phyloP scores from a whole-genome alignment of 495 filamentous ascomycete species.

The Neurospora sp. region DNA sequence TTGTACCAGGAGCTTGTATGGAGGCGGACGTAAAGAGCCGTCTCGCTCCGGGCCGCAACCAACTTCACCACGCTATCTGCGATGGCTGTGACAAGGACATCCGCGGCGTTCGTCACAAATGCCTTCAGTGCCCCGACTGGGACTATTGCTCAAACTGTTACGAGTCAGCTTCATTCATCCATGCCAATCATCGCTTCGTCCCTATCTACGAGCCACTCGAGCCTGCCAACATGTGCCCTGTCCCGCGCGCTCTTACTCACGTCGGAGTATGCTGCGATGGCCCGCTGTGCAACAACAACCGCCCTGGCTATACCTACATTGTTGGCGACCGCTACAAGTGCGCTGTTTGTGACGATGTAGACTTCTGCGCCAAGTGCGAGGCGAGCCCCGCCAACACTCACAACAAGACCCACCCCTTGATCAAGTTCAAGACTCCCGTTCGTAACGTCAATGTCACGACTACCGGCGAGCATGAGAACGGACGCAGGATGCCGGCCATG shows the following conservation, averaged over 20 bases:
- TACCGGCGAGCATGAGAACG: slow-evolving; percentile 60
- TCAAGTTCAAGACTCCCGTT: slow-evolving; percentile 94
- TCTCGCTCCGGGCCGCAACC: slow-evolving; percentile 71
- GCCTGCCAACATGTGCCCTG: slow-evolving; percentile 27
- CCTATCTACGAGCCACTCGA: slow-evolving; percentile 72
- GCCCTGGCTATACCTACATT: slow-evolving; percentile 49
- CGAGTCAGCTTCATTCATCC: slow-evolving; percentile 50
- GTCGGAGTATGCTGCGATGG: slow-evolving; percentile 91
- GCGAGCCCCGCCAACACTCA: slow-evolving; percentile 73
- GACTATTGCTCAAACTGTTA: slow-evolving; percentile 85
- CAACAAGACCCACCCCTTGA: slow-evolving; percentile 88
- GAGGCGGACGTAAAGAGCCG: slow-evolving; percentile 48
- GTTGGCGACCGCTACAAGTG: slow-evolving; percentile 89
- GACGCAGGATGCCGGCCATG: slow-evolving; percentile 49
- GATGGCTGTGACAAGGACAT: slow-evolving; percentile 92
- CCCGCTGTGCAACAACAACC: slow-evolving; percentile 58
- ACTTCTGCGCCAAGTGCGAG: slow-evolving; percentile 94
- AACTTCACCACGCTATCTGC: slow-evolving; percentile 78
- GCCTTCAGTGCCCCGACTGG: slow-evolving; percentile 93
- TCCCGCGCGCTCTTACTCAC: slow-evolving; percentile 41
- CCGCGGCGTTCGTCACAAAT: slow-evolving; percentile 90
- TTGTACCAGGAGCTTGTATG: slow-evolving; percentile 45
- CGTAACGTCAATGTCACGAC: slow-evolving; percentile 84
- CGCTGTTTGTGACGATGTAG: slow-evolving; percentile 89
- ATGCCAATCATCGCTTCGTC: slow-evolving; percentile 84